Evolutionary conservation across 2,329 filamentous ascomycete species (phyloP), one percentile per base, ranked within the genome.

Genomic region (Aspergillus cejpii): DNA sequence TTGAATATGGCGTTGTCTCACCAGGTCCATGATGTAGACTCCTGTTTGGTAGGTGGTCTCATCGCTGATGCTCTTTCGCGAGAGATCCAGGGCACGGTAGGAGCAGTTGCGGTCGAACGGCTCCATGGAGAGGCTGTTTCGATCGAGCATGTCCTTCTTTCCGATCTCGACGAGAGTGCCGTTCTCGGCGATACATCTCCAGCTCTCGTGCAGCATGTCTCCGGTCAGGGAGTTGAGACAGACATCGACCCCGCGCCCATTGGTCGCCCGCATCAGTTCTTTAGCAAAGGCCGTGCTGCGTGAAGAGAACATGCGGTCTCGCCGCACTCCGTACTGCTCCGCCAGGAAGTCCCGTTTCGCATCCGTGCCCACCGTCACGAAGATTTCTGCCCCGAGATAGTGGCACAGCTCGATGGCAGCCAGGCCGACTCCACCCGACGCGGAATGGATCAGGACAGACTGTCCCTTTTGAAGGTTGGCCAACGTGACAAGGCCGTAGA

Each of bases 221-320:
- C 45, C 45, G 8, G 45, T 41, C 23, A 48, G 26, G 6, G 45
- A 44, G 27, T 44, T 50, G 1, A 50, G 27, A n/a, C 52, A 44
- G 6, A 61, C 23, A 40, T 62, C 54, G 6, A 60, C 52, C 3
- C 57, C 58, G 10, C 33, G 38, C 2, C 55, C 53, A n/a, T 45
- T 37, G 0, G 57, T 61, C 8, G 46, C 44, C 5, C 37, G 20
- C 21, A 55, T 42, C 2, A 62, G 26, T 6, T 19, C 47, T 1
- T 15, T 8, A 1, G 52, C 19, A 27, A 61, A 62, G 11, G 36
- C 23, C 10, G 28, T 36, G 17, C 45, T 41, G 15, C 57, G 19
- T 1, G 57, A 61, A 14, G 49, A 47, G 39, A 58, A 62, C 8
- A 62, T 62, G 20, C 36, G 52, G 2, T 54, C 36, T 2, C 44